Evolutionary conservation across 2,329 filamentous ascomycete genomes (phyloP), one percentile per base, ranked within the genome.

Genomic region (Cladosporium oxysporum): DNA sequence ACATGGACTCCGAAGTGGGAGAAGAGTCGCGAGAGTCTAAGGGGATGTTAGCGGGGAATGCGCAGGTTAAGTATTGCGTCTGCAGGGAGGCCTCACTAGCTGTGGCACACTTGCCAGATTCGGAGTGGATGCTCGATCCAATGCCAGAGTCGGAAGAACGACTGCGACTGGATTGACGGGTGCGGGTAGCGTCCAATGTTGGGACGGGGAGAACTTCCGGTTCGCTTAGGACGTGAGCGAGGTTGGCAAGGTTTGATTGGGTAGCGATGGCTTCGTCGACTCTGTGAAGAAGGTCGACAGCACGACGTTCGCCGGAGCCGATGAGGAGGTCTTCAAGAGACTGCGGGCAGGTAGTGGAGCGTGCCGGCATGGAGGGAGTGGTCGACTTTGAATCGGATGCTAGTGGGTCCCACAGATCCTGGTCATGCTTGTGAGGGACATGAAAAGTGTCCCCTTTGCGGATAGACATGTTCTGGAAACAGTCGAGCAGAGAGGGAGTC

Each of bases 121-220:
- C 64, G 41, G 64, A 65, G 35, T 73, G 86, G 73, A 97, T 84
- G 50, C 93, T 97, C 52, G 92, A 91, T 62, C 93, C 93, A 69
- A 97, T 83, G 63, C 92, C 93, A 77, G 93, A 96, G 81, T 97
- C 93, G 18, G 92, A 95, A 66, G 87, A 86, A 79, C 93, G 90
- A 74, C 88, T 86, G 75, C 88, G 90, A 74, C 88, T 86, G 75
- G 88, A 85, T 75, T 87, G 84, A 66, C 84, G 84, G 58, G 66
- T 66, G 69, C 69, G 74, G 67, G 78, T 70, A 67, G 75, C 74
- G 67, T 79, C 74, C 58, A 82, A 79, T 64, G 74, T 79, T 18
- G 81, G 81, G n/a, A 82, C 73, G 28, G 82, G 81, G 64, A 83
- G 77, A 57, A 83, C 81, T 68, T 83, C 81, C 16, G 78, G 80